Conservation (phyloP, 768 basidiomycete species). For the Leccinum incarnatum region DNA sequence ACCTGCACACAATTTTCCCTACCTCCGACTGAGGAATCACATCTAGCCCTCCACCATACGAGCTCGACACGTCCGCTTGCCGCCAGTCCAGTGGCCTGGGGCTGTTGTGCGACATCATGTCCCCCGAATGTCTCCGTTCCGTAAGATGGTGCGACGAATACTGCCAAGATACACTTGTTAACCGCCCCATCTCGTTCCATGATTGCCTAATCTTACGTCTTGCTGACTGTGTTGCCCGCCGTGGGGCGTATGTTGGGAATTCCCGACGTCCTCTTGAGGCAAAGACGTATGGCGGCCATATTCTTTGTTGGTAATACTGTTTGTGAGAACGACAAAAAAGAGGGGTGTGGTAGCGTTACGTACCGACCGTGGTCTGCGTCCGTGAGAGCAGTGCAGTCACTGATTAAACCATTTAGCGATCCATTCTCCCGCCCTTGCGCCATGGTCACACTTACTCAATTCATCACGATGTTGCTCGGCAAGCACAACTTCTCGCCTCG, state of each 20-base stretch:
- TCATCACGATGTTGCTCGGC: constrained; percentile 73
- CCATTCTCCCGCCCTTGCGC: constrained; percentile 13
- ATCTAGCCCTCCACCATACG: constrained; percentile 29
- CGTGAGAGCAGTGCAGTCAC: constrained; percentile 36
- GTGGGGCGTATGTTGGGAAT: constrained; percentile 31
- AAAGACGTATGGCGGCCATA: constrained; percentile 33
- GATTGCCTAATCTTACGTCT: constrained; percentile 30
- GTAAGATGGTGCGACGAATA: constrained; percentile 34
- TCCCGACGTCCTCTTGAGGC: constrained; percentile 30
- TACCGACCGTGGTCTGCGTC: constrained; percentile 34
- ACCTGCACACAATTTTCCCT: constrained; percentile 13
- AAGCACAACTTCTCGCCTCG: constrained; percentile 57
- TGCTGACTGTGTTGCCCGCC: constrained; percentile 29
- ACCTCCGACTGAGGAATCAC: constrained; percentile 35
- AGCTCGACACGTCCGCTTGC: constrained; percentile 31
- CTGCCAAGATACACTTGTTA: constrained; percentile 24
- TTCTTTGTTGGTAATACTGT: constrained; percentile 23
- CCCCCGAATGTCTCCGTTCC: constrained; percentile 31
- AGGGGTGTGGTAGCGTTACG: constrained; percentile 19
- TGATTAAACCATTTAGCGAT: constrained; percentile 20
- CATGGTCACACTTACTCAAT: constrained; percentile 34
- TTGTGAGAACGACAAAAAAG: constrained; percentile 18
- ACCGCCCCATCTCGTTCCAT: constrained; percentile 13
- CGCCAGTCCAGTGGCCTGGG: constrained; percentile 34
- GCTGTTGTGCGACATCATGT: constrained; percentile 35